These are phyloP conservation scores for Wickerhamomyces sp. DNA, from an alignment of 1,139 yeast genomes.

Conservation along the genomic window DNA sequence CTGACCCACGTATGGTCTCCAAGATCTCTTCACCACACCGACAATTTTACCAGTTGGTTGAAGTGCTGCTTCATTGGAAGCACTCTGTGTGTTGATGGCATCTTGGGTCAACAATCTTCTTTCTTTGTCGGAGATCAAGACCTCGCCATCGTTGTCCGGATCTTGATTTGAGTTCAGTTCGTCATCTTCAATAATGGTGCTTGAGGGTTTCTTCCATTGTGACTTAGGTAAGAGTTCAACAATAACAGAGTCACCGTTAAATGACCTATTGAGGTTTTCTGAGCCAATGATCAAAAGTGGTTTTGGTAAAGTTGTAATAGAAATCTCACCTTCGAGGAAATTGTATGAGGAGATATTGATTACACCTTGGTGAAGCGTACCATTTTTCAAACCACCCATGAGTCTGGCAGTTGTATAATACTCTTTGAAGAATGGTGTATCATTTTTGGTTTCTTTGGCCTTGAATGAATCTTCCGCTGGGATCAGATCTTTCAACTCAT, in stretches of 20 bases:
- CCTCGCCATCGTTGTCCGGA: slow-evolving; percentile 31
- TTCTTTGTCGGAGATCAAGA: slow-evolving; percentile 20
- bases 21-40: slow-evolving; percentile 82
- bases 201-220: slow-evolving; percentile 86
- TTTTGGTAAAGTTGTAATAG: slow-evolving; percentile 67
- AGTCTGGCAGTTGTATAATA: slow-evolving; percentile 77
- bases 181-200: slow-evolving; percentile 66
- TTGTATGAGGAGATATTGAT: slow-evolving; percentile 81
- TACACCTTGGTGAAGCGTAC: slow-evolving; percentile 81
- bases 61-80: slow-evolving; percentile 39
- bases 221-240: slow-evolving; percentile 83
- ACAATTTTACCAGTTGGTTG: slow-evolving; percentile 94
- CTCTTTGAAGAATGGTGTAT: slow-evolving; percentile 65
- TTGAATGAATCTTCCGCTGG: slow-evolving; percentile 47
- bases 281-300: slow-evolving; percentile 83
- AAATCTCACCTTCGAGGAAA: slow-evolving; percentile 81
- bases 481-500: slow-evolving; percentile 72
- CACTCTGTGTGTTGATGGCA: slow-evolving; percentile 59
- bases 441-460: slow-evolving; percentile 27
- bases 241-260: slow-evolving; percentile 87
- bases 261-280: slow-evolving; percentile 81
- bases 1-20: slow-evolving; percentile 97
- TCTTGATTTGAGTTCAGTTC: slow-evolving; percentile 40
- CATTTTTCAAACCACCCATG: slow-evolving; percentile 86
- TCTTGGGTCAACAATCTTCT: slow-evolving; percentile 71